phyloP scores from a whole-genome alignment of 2,329 filamentous ascomycete genomes.

The Waltergamsia citrina region DNA sequence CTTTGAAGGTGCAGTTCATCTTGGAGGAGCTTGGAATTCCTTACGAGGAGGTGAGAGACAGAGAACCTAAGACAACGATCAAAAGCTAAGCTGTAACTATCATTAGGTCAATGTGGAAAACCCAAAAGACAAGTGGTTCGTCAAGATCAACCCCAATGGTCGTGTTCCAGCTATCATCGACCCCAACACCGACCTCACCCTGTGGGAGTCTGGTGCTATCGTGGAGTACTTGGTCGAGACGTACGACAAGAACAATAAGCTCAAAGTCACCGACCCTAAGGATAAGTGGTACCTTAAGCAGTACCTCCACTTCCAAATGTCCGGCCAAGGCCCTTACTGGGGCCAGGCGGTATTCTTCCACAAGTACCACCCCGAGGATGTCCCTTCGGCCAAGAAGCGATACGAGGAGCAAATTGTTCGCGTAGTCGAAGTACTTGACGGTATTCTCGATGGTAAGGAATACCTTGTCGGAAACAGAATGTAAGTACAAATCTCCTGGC shows the following conservation, averaged over 20 bases:
- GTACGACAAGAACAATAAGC: constrained; percentile 16
- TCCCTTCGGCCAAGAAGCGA: constrained; percentile 17
- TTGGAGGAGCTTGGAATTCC: constrained; percentile 25
- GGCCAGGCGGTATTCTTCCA: constrained; percentile 22
- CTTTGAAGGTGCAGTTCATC: constrained; percentile 20
- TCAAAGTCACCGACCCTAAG: constrained; percentile 12
- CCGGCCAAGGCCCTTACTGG: constrained; percentile 28
- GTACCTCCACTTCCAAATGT: constrained; percentile 26
- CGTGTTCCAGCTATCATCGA: constrained; percentile 22
- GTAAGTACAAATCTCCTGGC: constrained; percentile 10
- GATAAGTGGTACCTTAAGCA: constrained; percentile 22
- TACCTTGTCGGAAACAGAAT: constrained; percentile 23
- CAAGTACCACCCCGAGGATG: constrained; percentile 15
- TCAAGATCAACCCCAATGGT: constrained; percentile 23
- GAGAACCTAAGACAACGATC: neutral
- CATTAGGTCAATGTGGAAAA: constrained; percentile 11
- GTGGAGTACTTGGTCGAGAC: constrained; percentile 18
- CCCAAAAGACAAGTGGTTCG: constrained; percentile 14
- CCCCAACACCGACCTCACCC: constrained; percentile 15
- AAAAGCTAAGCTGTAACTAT: neutral
- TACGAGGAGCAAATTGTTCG: constrained; percentile 19
- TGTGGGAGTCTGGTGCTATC: constrained; percentile 18
- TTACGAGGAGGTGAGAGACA: constrained; percentile 19
- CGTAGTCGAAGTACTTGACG: constrained; percentile 19
- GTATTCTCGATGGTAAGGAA: constrained; percentile 20